These are phyloP conservation scores for Penicillium sclerotigenum DNA, from an alignment of 2,329 filamentous ascomycete genomes.

Conservation along the genomic window DNA sequence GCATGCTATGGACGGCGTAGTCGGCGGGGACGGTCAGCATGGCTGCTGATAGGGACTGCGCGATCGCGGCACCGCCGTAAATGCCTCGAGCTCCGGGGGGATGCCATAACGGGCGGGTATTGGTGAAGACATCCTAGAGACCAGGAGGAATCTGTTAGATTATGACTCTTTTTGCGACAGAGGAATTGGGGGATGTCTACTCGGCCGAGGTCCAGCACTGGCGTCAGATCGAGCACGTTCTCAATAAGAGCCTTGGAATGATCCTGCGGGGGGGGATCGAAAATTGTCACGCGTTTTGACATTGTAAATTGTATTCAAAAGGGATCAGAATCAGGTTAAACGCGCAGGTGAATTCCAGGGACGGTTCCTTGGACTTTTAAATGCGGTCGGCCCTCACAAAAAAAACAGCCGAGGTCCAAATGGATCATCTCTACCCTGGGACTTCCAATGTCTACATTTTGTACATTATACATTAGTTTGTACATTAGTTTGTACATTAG, in stretches of 20 bases:
- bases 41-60: conserved; percentile 82
- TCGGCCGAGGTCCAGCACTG: conserved; percentile 59
- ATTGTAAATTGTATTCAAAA: conserved; percentile 14
- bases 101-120: conserved; percentile 87
- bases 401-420: conserved; percentile 18
- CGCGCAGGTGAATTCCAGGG: neutral
- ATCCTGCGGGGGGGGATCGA: conserved; percentile 72
- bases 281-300: conserved; percentile 55
- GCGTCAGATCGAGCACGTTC: conserved; percentile 81
- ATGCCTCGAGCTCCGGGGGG: conserved; percentile 88
- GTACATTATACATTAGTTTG: no score
- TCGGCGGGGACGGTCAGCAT: conserved; percentile 77
- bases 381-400: neutral
- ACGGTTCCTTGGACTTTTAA: conserved; percentile 10
- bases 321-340: neutral
- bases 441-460: neutral
- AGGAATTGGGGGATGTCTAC: conserved; percentile 47
- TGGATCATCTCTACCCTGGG: neutral
- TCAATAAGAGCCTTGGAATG: conserved; percentile 75
- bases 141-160: neutral
- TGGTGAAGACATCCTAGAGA: conserved; percentile 82
- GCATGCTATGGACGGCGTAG: conserved; percentile 91
- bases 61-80: conserved; percentile 89
- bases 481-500: no score
- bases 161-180: neutral